Percentiles rank a stretch among this genome's conserved stretches.
Conservation (phyloP, 139 green algal species). For the Closterium sp. region DNA sequence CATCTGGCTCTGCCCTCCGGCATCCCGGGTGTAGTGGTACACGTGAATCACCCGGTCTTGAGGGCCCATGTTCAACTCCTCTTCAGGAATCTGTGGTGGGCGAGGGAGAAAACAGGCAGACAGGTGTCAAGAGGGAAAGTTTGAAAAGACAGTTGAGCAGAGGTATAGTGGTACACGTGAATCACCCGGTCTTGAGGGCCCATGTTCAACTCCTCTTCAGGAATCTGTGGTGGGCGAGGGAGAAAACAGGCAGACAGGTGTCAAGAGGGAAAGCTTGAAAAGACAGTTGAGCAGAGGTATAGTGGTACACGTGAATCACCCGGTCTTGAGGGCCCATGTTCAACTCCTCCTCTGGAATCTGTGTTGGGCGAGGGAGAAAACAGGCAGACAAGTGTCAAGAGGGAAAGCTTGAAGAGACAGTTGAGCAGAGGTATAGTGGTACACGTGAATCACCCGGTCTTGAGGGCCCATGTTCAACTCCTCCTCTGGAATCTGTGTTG, state of each 20-base stretch:
- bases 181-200: slow-evolving; percentile 56
- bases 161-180: slow-evolving; percentile 69
- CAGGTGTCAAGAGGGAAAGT: too few species aligned
- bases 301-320: slow-evolving; percentile 71
- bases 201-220: slow-evolving; percentile 65
- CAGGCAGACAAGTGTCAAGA: too few species aligned
- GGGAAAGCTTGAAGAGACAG: too few species aligned
- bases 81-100: slow-evolving; percentile 61
- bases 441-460: slow-evolving; percentile 65
- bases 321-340: slow-evolving; percentile 47
- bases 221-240: slow-evolving; percentile 47
- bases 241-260: too few species aligned
- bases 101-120: too few species aligned
- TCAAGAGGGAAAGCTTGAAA: too few species aligned
- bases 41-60: slow-evolving; percentile 61
- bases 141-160: too few species aligned
- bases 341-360: slow-evolving; percentile 71
- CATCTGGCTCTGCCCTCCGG: slow-evolving; percentile 36
- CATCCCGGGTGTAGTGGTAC: slow-evolving; percentile 64
- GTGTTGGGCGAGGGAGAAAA: not conserved
- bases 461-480: slow-evolving; percentile 56
- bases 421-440: slow-evolving; percentile 57
- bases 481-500: slow-evolving; percentile 63
- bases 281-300: slow-evolving; percentile 9
- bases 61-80: slow-evolving; percentile 60